A percentile compares a stretch with the other conserved stretches of the same genome.
These are phyloP conservation scores for Haplosporangium gracile DNA, from an alignment of 192 early-diverging fungal species.

Conservation along the genomic window DNA sequence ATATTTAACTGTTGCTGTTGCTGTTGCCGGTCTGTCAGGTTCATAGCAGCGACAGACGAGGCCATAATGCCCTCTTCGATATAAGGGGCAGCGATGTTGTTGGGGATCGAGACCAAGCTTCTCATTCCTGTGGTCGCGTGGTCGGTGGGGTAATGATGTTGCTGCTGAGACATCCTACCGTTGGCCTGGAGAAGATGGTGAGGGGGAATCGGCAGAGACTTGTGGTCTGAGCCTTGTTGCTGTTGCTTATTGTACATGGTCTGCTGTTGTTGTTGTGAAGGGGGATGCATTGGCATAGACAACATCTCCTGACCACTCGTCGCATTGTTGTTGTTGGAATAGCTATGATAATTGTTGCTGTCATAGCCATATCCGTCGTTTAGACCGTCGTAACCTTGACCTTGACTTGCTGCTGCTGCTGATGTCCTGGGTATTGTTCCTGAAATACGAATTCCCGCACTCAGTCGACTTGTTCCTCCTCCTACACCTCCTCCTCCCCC, in stretches of 20 bases:
- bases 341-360: neutral
- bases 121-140: neutral
- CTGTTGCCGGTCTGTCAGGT: constrained; percentile 4
- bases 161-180: constrained; percentile 10
- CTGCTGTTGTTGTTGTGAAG: constrained; percentile 1
- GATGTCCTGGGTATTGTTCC: constrained; percentile 19
- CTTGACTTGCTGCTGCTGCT: neutral
- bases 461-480: neutral
- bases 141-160: constrained; percentile 9
- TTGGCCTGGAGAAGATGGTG: neutral
- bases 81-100: neutral
- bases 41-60: neutral
- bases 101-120: neutral
- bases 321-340: constrained; percentile 11
- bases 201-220: neutral
- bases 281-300: neutral
- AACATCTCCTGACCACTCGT: neutral
- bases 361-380: neutral
- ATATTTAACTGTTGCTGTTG: constrained; percentile 9
- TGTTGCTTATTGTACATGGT: constrained; percentile 3
- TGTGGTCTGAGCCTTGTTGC: neutral
- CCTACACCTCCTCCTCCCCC: neutral
- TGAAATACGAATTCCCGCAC: neutral
- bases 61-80: neutral
- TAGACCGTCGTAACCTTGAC: neutral